These are phyloP conservation scores for Porphyrellus cyaneotinctus DNA, from an alignment of 768 basidiomycete genomes.

Conservation along the genomic window DNA sequence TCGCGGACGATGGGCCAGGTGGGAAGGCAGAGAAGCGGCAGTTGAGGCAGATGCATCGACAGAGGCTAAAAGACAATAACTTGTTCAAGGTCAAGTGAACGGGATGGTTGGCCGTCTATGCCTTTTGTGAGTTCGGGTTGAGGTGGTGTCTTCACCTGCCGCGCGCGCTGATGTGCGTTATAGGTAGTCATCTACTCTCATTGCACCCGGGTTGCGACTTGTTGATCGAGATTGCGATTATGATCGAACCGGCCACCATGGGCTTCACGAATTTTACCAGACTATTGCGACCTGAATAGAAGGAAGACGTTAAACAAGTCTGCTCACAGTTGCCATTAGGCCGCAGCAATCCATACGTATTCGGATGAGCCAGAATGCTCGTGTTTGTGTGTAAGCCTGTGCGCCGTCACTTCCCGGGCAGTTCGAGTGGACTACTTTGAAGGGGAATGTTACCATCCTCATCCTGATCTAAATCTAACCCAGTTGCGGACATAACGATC, in stretches of 20 bases:
- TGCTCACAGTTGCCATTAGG: no score
- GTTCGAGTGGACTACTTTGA: background rate
- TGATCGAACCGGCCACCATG: no score
- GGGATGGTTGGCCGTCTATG: background rate
- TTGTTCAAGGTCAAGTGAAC: constrained; percentile 77
- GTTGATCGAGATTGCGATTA: no score
- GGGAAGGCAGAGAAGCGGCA: constrained; percentile 56
- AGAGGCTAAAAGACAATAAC: constrained; percentile 76
- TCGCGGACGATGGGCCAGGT: constrained; percentile 70
- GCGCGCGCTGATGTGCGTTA: background rate
- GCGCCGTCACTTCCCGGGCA: background rate
- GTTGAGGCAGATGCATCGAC: constrained; percentile 58
- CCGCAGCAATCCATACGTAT: background rate
- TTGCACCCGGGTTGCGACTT: no score
- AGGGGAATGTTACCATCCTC: no score
- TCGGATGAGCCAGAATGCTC: background rate
- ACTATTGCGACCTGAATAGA: no score
- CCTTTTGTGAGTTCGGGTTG: background rate
- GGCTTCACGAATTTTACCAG: no score
- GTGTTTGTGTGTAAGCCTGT: background rate
- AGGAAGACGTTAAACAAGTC: no score
- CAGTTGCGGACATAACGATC: no score
- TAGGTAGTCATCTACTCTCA: background rate
- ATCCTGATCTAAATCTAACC: no score
- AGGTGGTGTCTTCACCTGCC: background rate